These are phyloP conservation scores for Tulasnella sp. DNA, from an alignment of 768 basidiomycete genomes.

Conservation along the genomic window DNA sequence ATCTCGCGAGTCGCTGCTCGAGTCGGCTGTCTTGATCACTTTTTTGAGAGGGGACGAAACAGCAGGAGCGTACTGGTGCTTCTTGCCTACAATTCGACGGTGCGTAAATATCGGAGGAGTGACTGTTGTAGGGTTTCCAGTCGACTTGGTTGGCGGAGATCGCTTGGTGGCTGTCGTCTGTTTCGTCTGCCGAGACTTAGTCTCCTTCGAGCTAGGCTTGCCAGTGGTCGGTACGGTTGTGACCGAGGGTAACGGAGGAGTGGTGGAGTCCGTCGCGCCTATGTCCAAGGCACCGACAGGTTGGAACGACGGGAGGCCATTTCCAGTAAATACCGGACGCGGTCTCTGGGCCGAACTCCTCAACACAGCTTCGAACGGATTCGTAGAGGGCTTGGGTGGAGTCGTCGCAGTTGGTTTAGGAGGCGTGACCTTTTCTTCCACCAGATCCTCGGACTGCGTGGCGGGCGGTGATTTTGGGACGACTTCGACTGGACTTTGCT, in stretches of 20 bases:
- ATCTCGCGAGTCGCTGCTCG: background rate
- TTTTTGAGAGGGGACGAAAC: constrained; percentile 14
- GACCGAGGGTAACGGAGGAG: background rate
- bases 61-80: constrained; percentile 15
- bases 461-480: background rate
- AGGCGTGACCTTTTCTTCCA: background rate
- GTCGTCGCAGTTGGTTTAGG: background rate
- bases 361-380: constrained; percentile 14
- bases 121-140: background rate
- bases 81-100: constrained; percentile 8
- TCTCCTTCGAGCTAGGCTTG: background rate
- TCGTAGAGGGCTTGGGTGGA: background rate
- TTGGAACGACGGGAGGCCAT: constrained; percentile 1
- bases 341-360: constrained; percentile 10
- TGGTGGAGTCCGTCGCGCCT: background rate
- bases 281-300: background rate
- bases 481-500: background rate
- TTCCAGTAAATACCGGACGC: background rate
- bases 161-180: background rate
- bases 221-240: background rate
- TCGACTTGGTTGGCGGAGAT: background rate
- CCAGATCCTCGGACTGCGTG: background rate
- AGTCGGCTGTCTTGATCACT: background rate
- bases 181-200: background rate
- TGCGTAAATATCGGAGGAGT: constrained; percentile 6